Base-by-base conservation (phyloP, 1,284 basidiomycete genomes). In the Apiotrichum domesticum region DNA sequence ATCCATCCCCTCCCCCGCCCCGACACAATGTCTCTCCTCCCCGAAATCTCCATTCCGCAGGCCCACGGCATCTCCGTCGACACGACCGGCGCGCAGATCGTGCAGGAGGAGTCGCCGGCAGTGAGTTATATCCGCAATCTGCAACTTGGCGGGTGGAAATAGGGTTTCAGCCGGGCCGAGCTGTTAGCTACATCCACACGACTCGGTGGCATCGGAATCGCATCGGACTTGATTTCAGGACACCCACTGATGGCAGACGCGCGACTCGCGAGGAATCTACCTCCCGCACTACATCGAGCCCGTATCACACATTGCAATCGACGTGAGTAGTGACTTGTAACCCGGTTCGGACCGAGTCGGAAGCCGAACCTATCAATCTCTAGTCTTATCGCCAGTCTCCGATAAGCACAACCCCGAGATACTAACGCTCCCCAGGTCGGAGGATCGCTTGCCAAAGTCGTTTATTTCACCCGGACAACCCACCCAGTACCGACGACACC, bases 391-490 rank as follows among this genome's bases (percentile, higher is more conserved):
- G 32, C 3, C 29, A 21, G 34, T 35, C 29, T n/a, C 32, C 45
- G 45, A 46, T 46, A 46, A 32, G 45, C 32, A 32, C 29, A 9
- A 9, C 45, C 32, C 45, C 29, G 6, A 5, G 45, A 8, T 10
- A 46, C 45, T 29, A 29, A 32, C 48, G 29, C 21, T 13, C 15
- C 35, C 13, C 70, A 96, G 92, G 87, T 98, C 69, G 95, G 96
- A 41, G 95, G 95, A 39, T 98, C 94, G 4, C 80, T 99, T 11
- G 95, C 95, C 60, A 99, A 99, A 77, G 90, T 99, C 56, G 91
- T 98, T 67, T 99, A 98, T 79, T 98, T 98, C 76, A 96, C 92
- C 53, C 87, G 93, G 44, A 92, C 90, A 14, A 84, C 87, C 7
- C 53, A 63, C 8, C 70, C 70, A n/a, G 59, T 70, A 5, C 53